These are phyloP conservation scores for Fusarium sp. DNA, from an alignment of 2,329 filamentous ascomycete species.

Conservation along the genomic window DNA sequence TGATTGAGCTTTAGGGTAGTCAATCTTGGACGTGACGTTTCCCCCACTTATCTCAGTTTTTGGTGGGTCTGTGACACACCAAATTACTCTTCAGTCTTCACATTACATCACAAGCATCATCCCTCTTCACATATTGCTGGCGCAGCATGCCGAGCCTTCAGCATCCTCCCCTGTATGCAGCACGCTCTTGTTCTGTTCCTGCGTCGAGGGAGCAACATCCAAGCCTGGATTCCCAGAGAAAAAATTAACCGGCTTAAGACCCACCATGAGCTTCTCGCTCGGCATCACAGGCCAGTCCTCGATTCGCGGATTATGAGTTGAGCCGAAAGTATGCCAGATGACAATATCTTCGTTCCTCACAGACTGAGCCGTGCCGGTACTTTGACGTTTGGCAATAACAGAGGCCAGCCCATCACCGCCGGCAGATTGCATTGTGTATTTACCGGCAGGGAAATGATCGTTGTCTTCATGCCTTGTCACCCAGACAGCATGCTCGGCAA, in stretches of 20 bases:
- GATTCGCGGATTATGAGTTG: conserved; percentile 73
- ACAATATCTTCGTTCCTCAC: conserved; percentile 65
- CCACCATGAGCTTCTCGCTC: conserved; percentile 65
- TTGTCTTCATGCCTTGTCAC: conserved; percentile 59
- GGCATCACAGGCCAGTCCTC: conserved; percentile 80
- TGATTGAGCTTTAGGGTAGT: no score
- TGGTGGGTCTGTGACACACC: no score
- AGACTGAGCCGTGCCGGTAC: conserved; percentile 51
- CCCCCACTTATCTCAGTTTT: no score
- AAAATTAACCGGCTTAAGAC: conserved; percentile 66
- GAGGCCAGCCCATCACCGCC: conserved; percentile 55
- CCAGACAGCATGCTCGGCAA: conserved; percentile 60
- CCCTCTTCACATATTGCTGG: not conserved
- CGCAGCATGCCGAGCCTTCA: not conserved
- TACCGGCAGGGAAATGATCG: conserved; percentile 59
- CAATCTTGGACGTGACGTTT: no score
- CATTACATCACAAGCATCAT: not conserved
- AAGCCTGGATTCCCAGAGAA: conserved; percentile 64
- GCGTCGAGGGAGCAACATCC: conserved; percentile 60
- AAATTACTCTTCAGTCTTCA: no score
- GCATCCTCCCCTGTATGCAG: conserved; percentile 10
- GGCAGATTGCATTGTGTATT: conserved; percentile 62
- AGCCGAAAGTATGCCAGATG: conserved; percentile 69
- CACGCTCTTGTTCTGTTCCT: conserved; percentile 53
- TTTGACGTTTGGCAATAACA: conserved; percentile 44